phyloP scores from a whole-genome alignment of 495 filamentous ascomycete genomes.

The Aspergillus avenaceus region DNA sequence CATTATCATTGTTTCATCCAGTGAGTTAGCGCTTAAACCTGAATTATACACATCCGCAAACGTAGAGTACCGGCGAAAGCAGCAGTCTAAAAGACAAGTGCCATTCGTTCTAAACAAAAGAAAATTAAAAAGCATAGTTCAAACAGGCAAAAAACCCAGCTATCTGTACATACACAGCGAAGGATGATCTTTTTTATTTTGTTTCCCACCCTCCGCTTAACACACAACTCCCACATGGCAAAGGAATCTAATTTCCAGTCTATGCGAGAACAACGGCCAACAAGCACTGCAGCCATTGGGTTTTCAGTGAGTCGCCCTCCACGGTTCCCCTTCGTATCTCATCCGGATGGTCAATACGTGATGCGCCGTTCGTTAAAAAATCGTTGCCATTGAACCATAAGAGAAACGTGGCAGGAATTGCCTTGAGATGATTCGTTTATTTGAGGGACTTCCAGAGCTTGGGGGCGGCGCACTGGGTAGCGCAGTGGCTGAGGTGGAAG shows the following conservation, averaged over 20 bases:
- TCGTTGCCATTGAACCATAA: conserved; percentile 15
- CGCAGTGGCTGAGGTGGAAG: conserved; percentile 97
- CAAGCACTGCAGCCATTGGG: not conserved
- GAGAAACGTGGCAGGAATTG: conserved; percentile 9
- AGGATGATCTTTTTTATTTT: conserved; percentile 10
- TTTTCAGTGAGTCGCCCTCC: not conserved
- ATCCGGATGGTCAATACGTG: conserved; percentile 6
- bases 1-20: not conserved
- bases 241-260: not conserved
- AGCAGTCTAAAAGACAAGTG: conserved; percentile 14
- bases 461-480: conserved; percentile 84
- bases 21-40: not conserved
- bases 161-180: conserved; percentile 49
- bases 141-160: conserved; percentile 41
- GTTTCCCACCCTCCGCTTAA: conserved; percentile 5
- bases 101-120: conserved; percentile 31
- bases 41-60: not conserved
- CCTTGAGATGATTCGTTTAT: conserved; percentile 48
- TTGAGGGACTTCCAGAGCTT: conserved; percentile 90
- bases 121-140: conserved; percentile 35
- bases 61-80: not conserved
- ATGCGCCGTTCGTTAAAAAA: not conserved
- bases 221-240: conserved; percentile 11
- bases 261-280: not conserved
- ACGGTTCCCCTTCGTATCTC: conserved; percentile 3